A percentile compares a stretch with the other conserved stretches of the same genome.
These are phyloP conservation scores for Rhizoclosmatium sp. DNA, from an alignment of 192 early-diverging fungal genomes.

Conservation along the genomic window DNA sequence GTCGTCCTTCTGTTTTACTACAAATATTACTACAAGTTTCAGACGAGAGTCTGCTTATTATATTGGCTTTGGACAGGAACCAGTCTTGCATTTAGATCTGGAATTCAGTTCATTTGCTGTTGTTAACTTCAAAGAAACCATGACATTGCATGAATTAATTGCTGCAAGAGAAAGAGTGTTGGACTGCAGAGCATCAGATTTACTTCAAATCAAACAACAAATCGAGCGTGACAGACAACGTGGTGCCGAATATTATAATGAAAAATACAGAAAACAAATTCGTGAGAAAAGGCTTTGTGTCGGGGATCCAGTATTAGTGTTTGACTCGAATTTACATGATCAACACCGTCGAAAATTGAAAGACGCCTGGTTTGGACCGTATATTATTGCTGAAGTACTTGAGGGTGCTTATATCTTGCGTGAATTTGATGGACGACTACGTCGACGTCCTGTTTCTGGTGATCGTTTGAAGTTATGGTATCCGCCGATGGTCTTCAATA, in stretches of 20 bases:
- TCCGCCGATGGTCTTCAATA: neutral
- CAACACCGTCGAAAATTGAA: conserved; percentile 1
- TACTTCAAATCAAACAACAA: neutral
- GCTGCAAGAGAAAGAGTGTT: neutral
- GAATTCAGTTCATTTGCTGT: neutral
- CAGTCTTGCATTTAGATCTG: neutral
- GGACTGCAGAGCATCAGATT: neutral
- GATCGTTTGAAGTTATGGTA: neutral
- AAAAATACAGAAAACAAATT: neutral
- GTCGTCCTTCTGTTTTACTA: neutral
- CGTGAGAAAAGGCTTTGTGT: neutral
- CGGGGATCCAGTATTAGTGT: neutral
- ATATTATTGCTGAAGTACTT: neutral
- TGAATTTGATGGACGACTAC: neutral
- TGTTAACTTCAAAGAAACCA: neutral
- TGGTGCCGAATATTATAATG: conserved; percentile 1
- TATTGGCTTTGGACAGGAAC: neutral
- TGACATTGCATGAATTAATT: neutral
- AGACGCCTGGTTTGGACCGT: conserved; percentile 1
- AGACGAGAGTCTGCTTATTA: neutral
- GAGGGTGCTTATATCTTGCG: neutral
- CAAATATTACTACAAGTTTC: neutral
- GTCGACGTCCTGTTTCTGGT: neutral
- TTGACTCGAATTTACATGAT: neutral
- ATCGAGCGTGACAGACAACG: neutral